Evolutionary conservation across 2,329 filamentous ascomycete species (phyloP).

Genomic region (Aspergillus fischeri): DNA sequence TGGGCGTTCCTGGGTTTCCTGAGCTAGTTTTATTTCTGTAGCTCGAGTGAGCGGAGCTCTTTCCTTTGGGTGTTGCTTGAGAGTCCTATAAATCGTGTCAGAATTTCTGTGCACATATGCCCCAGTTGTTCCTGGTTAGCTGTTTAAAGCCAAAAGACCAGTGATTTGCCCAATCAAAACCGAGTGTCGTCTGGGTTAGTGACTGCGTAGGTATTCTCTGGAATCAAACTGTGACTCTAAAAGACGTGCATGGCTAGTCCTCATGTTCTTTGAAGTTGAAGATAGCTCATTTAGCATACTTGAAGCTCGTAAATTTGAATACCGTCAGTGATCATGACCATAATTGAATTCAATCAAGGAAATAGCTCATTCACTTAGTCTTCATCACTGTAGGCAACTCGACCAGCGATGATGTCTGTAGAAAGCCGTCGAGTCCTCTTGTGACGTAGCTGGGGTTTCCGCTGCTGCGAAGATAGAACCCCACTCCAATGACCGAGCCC

Average conservation of each 20-base stretch:
- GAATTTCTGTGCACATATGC: background rate
- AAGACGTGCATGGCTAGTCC: background rate
- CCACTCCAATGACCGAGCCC: conserved; percentile 23
- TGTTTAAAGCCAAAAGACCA: background rate
- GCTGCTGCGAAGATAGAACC: conserved; percentile 12
- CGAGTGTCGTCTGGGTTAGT: background rate
- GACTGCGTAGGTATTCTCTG: no score
- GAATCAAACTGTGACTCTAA: background rate
- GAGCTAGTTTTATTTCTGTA: background rate
- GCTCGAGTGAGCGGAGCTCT: background rate
- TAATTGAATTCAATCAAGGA: background rate
- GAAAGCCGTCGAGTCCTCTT: background rate
- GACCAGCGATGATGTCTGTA: background rate
- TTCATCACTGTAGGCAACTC: background rate
- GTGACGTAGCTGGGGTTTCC: conserved; percentile 8
- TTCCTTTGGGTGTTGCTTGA: background rate
- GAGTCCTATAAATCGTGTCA: background rate
- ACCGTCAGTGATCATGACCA: background rate
- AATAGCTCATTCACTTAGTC: background rate
- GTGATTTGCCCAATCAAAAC: background rate
- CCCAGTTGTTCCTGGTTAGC: background rate
- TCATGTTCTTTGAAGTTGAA: background rate
- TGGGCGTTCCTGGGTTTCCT: background rate
- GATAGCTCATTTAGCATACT: background rate
- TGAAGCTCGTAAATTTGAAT: background rate